Evolutionary conservation across 805 yeast species (phyloP), one percentile per base, ranked within the genome.

Genomic region (Candida sphagnicola): DNA sequence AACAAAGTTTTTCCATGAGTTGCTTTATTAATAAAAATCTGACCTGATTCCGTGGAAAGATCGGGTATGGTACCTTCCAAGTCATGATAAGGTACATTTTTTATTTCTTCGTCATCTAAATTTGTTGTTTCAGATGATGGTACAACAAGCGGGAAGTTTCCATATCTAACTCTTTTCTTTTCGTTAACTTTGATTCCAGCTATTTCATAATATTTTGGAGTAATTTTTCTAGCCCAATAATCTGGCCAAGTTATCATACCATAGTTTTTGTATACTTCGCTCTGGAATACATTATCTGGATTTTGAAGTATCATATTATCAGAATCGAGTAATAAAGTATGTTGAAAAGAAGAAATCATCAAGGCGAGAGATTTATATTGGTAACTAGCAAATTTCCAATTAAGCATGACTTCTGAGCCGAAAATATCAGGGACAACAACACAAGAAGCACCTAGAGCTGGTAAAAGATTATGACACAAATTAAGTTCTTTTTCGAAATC

Each of bases 21-120:
- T 26, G 59, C 62, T 56, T 80, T 82, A 49, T 77, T 74, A 34
- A 82, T 67, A 37, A 80, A 51, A 39, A 83, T 51, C 53, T 82
- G 85, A 3, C 89, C 90, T 1, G 84, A 75, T 59, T 82, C 89
- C 2, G 85, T 71, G 0, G 88, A 76, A 40, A 77, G 72, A 48
- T 82, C 84, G 6, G 88, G 85, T 30, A 84, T 70, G 0, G 89
- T 69, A 3, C 86, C 86, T 41, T 75, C 72, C 34, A 82, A 64
- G 51, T 82, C 88, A 48, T 82, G 87, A 46, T 64, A 76, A 1
- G 83, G 77, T 2, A 73, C 50, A 4, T 39, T 28, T 3, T 36
- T 40, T 17, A 29, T 34, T 15, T 50, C 56, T 1, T 32, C 40
- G 4, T 40, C 45, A 8, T 36, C 40, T 4, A 41, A 15, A 24